These are phyloP conservation scores for Hansenula lynferdii DNA, from an alignment of 1,139 yeast species.

Conservation along the genomic window DNA sequence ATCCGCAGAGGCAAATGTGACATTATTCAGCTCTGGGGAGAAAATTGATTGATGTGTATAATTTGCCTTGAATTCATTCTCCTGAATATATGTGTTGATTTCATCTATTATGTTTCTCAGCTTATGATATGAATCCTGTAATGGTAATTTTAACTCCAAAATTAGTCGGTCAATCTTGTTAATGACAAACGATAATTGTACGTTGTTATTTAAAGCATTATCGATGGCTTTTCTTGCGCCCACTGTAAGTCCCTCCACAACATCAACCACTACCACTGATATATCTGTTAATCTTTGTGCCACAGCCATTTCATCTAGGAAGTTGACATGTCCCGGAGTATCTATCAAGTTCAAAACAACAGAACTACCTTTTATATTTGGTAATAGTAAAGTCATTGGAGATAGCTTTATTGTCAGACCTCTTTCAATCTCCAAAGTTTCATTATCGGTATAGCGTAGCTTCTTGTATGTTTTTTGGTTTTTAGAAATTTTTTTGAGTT, in stretches of 20 bases:
- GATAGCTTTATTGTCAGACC: conserved; percentile 65
- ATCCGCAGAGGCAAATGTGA: conserved; percentile 67
- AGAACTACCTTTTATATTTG: conserved; percentile 52
- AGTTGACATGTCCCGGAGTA: conserved; percentile 89
- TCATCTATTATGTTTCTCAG: conserved; percentile 57
- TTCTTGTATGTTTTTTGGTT: conserved; percentile 34
- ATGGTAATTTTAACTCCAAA: conserved; percentile 72
- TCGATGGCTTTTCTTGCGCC: conserved; percentile 46
- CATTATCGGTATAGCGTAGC: conserved; percentile 65
- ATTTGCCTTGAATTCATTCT: conserved; percentile 15
- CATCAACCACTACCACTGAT: conserved; percentile 70
- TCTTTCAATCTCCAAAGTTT: conserved; percentile 62
- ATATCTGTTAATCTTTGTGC: conserved; percentile 62
- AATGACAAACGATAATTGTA: conserved; percentile 57
- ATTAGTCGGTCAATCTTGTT: conserved; percentile 83
- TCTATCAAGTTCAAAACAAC: conserved; percentile 63
- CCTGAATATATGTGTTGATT: conserved; percentile 47
- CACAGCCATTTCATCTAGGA: conserved; percentile 66
- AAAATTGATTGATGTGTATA: conserved; percentile 30
- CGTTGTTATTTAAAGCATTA: conserved; percentile 40
- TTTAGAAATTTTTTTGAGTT: conserved; percentile 27
- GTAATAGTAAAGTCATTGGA: conserved; percentile 60
- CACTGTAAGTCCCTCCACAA: conserved; percentile 71
- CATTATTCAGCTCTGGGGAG: conserved; percentile 65
- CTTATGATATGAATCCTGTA: conserved; percentile 68